phyloP scores from a whole-genome alignment of 2,329 filamentous ascomycete species.

The Sphaerulina vaccinii region DNA sequence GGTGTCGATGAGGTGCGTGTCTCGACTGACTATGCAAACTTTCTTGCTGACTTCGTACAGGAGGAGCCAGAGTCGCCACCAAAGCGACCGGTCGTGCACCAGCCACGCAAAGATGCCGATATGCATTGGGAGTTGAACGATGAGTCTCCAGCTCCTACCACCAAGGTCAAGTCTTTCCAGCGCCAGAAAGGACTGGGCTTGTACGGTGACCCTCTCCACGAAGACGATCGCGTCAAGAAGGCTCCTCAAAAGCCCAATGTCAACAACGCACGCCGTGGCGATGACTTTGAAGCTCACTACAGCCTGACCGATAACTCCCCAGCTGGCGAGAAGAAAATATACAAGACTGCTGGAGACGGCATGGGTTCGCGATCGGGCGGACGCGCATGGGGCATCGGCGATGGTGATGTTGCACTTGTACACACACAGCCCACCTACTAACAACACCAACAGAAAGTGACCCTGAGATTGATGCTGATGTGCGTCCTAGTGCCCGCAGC shows the following conservation, averaged over 20 bases:
- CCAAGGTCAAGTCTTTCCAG: conserved; percentile 34
- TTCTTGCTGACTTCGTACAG: conserved; percentile 36
- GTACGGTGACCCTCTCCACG: conserved; percentile 69
- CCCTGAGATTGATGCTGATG: conserved; percentile 32
- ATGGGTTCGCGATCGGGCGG: conserved; percentile 52
- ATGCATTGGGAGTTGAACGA: conserved; percentile 83
- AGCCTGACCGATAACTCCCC: conserved; percentile 64
- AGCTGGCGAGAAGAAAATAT: conserved; percentile 43
- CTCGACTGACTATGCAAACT: background rate
- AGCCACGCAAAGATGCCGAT: conserved; percentile 75
- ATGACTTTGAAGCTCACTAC: conserved; percentile 78
- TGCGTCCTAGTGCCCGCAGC: conserved; percentile 28
- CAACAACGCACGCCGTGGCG: conserved; percentile 69
- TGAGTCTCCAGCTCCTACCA: conserved; percentile 58
- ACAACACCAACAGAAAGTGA: conserved; percentile 42
- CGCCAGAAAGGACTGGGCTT: conserved; percentile 68
- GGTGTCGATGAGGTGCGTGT: conserved; percentile 62
- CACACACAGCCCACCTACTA: background rate
- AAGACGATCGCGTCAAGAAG: conserved; percentile 36
- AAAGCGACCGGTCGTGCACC: conserved; percentile 58
- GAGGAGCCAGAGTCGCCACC: conserved; percentile 59
- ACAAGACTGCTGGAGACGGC: conserved; percentile 47
- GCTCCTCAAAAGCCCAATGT: conserved; percentile 64
- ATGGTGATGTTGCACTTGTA: conserved; percentile 24
- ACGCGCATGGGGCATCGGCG: conserved; percentile 58